These are phyloP conservation scores for Triticum monococcum DNA, from an alignment of 176 grass and related monocot species.

Conservation along the genomic window DNA sequence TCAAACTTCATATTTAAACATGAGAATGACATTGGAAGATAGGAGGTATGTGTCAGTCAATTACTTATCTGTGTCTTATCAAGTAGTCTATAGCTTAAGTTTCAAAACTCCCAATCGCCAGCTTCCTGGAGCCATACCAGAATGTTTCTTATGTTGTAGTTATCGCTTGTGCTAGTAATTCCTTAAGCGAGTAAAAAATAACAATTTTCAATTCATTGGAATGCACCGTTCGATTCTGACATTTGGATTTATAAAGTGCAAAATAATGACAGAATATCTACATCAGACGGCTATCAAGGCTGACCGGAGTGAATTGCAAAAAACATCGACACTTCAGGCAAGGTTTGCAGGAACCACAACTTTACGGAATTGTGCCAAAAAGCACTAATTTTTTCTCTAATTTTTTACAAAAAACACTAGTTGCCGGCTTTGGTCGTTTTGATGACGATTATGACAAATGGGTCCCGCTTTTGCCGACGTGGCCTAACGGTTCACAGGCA, in stretches of 20 bases:
- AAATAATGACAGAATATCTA: neutral
- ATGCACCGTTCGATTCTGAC: neutral
- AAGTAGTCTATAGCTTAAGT: neutral
- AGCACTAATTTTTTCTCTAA: too few species aligned
- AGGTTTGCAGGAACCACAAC: too few species aligned
- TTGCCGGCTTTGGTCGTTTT: too few species aligned
- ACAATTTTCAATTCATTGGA: neutral
- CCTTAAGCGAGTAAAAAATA: neutral
- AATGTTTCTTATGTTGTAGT: neutral
- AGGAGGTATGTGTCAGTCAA: conserved; percentile 19
- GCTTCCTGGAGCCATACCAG: neutral
- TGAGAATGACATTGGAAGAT: conserved; percentile 33
- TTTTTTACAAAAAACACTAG: too few species aligned
- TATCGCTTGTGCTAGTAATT: neutral
- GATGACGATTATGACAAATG: too few species aligned
- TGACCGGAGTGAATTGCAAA: neutral
- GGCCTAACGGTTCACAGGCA: too few species aligned
- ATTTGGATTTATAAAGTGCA: neutral
- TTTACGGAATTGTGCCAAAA: too few species aligned
- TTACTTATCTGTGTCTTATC: conserved; percentile 20
- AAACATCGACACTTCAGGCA: too few species aligned
- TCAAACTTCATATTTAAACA: conserved; percentile 12
- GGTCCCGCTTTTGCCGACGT: too few species aligned
- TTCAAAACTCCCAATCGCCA: neutral
- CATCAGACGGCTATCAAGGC: neutral